Conservation (phyloP, 2,329 filamentous ascomycete species). For the Ophiostoma sp. region DNA sequence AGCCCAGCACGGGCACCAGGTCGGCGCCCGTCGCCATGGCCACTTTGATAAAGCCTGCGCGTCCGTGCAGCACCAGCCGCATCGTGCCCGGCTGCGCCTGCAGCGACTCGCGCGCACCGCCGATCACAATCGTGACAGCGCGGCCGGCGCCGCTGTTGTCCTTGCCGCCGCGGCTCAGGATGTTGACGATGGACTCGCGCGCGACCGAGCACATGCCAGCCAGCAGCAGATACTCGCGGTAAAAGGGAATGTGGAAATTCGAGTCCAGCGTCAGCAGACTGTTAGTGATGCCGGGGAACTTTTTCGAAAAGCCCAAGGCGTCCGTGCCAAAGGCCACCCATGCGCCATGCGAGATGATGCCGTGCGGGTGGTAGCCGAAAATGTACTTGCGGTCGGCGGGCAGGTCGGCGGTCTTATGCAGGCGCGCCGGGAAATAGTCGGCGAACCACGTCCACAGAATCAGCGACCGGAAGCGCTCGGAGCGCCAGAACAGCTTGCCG, state of each 20-base stretch:
- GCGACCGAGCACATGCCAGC: conserved; percentile 87
- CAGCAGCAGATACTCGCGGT: conserved; percentile 86
- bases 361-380: conserved; percentile 90
- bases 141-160: conserved; percentile 83
- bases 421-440: conserved; percentile 80
- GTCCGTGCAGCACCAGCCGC: conserved; percentile 70
- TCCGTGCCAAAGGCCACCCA: conserved; percentile 90
- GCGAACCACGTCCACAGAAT: conserved; percentile 84
- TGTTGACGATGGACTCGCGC: conserved; percentile 83
- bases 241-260: conserved; percentile 90
- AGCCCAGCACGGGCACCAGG: conserved; percentile 83
- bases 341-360: conserved; percentile 95
- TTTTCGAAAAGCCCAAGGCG: conserved; percentile 74
- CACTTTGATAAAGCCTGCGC: conserved; percentile 91
- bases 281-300: conserved; percentile 94
- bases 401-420: conserved; percentile 79
- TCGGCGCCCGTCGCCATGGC: conserved; percentile 89
- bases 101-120: conserved; percentile 85
- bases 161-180: conserved; percentile 70
- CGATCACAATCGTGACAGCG: conserved; percentile 93
- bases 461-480: conserved; percentile 64
- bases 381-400: conserved; percentile 85
- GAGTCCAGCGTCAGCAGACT: conserved; percentile 88
- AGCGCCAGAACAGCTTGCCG: conserved; percentile 69
- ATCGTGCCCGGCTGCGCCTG: conserved; percentile 75